Conservation (phyloP, 345 rosid species). For the Ricinus communis region DNA sequence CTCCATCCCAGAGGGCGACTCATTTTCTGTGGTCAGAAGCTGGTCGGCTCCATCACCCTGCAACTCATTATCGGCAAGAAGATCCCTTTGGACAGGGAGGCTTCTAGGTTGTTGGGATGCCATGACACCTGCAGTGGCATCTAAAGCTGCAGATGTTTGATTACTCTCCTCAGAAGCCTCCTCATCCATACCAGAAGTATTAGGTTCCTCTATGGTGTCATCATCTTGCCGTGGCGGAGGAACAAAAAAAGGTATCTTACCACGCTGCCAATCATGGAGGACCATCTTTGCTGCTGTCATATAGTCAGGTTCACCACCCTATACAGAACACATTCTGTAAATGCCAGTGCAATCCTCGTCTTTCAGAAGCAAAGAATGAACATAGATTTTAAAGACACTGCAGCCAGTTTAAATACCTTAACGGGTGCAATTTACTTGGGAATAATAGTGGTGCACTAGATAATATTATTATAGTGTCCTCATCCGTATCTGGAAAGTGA, state of each 20-base stretch:
- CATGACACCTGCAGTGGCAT: constrained; percentile 71
- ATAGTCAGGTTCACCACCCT: constrained; percentile 95
- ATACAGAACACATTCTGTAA: constrained; percentile 1
- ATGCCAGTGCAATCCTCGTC: not conserved
- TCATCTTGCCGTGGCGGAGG: constrained; percentile 60
- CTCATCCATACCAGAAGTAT: constrained; percentile 32
- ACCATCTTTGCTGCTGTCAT: constrained; percentile 89
- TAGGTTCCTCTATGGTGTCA: constrained; percentile 32
- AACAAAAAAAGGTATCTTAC: constrained; percentile 83
- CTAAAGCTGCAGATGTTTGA: constrained; percentile 63
- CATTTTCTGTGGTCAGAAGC: constrained; percentile 12
- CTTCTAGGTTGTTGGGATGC: constrained; percentile 66
- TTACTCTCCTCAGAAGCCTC: constrained; percentile 49
- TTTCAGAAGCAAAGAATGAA: not conserved
- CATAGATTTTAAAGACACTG: no score
- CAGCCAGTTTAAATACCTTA: no score
- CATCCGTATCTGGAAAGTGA: no score
- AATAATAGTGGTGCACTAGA: no score
- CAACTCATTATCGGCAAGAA: constrained; percentile 59
- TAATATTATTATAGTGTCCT: no score
- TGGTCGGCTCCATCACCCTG: constrained; percentile 37
- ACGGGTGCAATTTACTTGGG: no score
- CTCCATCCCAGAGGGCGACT: constrained; percentile 8
- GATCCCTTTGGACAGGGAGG: constrained; percentile 81
- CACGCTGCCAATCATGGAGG: constrained; percentile 98